A percentile compares a stretch with the other conserved stretches of the same genome.
Evolutionary conservation across 768 basidiomycete species (phyloP).

Genomic region (Podaxis sp.): DNA sequence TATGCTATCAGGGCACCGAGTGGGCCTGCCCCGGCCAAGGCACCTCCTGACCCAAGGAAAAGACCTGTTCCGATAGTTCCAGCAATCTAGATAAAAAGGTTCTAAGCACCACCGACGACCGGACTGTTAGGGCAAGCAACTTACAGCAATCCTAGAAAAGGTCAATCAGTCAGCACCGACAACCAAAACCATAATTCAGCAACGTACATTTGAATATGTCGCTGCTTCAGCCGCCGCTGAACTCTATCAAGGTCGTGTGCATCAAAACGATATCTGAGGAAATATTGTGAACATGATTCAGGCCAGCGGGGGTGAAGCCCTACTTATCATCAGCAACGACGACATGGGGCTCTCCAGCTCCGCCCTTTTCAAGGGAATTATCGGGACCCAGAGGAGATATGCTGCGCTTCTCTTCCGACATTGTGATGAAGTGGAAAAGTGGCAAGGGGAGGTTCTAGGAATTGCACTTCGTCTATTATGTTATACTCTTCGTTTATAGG

Average conservation of each 20-base stretch:
- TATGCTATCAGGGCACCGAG: conserved; percentile 68
- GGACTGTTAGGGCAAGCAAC: conserved; percentile 19
- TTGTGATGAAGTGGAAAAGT: conserved; percentile 17
- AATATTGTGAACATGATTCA: background rate
- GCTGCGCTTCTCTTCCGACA: conserved; percentile 22
- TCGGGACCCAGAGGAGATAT: conserved; percentile 17
- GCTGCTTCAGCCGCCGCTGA: conserved; percentile 71
- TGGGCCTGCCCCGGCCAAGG: conserved; percentile 62
- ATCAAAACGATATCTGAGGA: conserved; percentile 46
- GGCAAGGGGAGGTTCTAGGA: conserved; percentile 10
- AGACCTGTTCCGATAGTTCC: conserved; percentile 77
- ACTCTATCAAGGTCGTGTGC: conserved; percentile 68
- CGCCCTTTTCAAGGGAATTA: conserved; percentile 23
- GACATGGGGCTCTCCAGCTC: background rate
- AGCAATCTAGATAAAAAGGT: conserved; percentile 46
- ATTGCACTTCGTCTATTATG: background rate
- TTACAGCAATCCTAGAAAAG: conserved; percentile 58
- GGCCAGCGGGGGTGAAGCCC: background rate
- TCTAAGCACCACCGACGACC: background rate
- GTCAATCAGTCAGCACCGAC: background rate
- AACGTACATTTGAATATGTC: conserved; percentile 76
- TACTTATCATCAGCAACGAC: conserved; percentile 20
- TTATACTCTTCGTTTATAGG: background rate
- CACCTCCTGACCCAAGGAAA: conserved; percentile 68
- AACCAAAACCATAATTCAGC: background rate